phyloP scores from a whole-genome alignment of 2,329 filamentous ascomycete genomes.

The Fusarium torulosum region DNA sequence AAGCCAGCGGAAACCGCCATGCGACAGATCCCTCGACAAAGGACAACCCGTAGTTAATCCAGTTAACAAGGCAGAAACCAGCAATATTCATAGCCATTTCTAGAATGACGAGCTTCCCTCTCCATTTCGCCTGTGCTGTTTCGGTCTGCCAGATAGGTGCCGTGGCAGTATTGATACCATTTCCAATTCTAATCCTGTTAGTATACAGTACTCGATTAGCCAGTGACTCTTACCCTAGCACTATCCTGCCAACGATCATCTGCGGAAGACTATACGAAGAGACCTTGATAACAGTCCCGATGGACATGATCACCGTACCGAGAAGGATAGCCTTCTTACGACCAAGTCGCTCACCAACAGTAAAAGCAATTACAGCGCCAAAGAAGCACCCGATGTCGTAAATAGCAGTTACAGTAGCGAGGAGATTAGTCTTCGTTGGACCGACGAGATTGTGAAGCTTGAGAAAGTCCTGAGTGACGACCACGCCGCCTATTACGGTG shows the following conservation, averaged over 20 bases:
- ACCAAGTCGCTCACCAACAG: constrained; percentile 20
- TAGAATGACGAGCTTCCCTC: constrained; percentile 24
- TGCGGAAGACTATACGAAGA: constrained; percentile 30
- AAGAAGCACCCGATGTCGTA: constrained; percentile 34
- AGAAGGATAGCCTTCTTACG: constrained; percentile 30
- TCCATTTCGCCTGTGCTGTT: constrained; percentile 18
- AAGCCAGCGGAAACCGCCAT: constrained; percentile 60
- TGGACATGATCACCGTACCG: constrained; percentile 25
- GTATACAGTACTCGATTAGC: fast-evolving
- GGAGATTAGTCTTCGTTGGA: constrained; percentile 25
- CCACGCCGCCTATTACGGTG: constrained; percentile 15
- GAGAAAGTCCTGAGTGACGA: constrained; percentile 30
- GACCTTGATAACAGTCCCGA: constrained; percentile 29
- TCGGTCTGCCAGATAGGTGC: constrained; percentile 34
- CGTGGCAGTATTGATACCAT: constrained; percentile 51
- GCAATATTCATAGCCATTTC: constrained; percentile 33
- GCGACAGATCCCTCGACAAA: constrained; percentile 50
- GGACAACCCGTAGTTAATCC: constrained; percentile 56
- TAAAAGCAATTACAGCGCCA: constrained; percentile 24
- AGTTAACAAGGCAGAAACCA: constrained; percentile 47
- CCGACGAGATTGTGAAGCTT: constrained; percentile 27
- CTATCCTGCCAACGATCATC: constrained; percentile 28
- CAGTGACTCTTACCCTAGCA: constrained; percentile 12
- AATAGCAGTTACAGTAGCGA: constrained; percentile 30
- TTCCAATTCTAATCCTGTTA: constrained; percentile 5